phyloP scores from a whole-genome alignment of 345 rosid species.

The Brassica nigra region DNA sequence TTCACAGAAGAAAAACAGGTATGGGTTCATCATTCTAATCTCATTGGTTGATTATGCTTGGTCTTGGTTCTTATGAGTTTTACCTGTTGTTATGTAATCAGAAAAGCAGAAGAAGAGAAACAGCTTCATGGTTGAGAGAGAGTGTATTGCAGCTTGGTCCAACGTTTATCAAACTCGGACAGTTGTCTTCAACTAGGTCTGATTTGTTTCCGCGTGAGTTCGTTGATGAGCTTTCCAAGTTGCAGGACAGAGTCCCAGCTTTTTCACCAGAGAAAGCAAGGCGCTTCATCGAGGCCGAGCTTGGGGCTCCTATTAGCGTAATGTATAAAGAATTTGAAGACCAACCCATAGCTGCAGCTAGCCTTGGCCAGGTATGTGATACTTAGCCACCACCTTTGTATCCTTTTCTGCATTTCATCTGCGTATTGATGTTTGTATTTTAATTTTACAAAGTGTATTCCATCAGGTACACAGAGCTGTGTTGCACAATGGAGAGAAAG shows the following conservation, averaged over 20 bases:
- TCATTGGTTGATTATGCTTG: neutral
- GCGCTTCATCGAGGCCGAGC: slow-evolving; percentile 68
- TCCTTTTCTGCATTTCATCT: slow-evolving; percentile 16
- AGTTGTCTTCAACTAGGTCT: slow-evolving; percentile 89
- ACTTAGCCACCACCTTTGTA: slow-evolving; percentile 7
- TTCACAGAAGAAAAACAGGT: slow-evolving; percentile 89
- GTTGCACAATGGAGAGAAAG: slow-evolving; percentile 89
- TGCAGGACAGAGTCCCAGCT: slow-evolving; percentile 98
- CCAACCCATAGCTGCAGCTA: slow-evolving; percentile 96
- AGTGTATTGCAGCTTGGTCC: slow-evolving; percentile 93
- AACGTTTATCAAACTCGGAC: slow-evolving; percentile 95
- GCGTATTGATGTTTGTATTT: slow-evolving; percentile 38
- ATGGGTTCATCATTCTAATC: slow-evolving; percentile 3
- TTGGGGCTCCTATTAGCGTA: slow-evolving; percentile 71
- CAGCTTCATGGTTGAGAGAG: slow-evolving; percentile 93
- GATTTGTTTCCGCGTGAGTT: slow-evolving; percentile 89
- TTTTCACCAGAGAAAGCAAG: slow-evolving; percentile 86
- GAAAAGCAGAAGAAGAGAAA: slow-evolving; percentile 68
- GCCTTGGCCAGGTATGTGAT: slow-evolving; percentile 96
- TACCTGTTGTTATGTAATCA: slow-evolving; percentile 38
- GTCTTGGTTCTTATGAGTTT: slow-evolving; percentile 25
- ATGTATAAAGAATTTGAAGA: slow-evolving; percentile 88
- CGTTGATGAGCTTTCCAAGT: slow-evolving; percentile 95
- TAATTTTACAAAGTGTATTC: slow-evolving; percentile 26
- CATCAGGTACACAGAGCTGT: slow-evolving; percentile 89